Evolutionary conservation across 1,284 basidiomycete species (phyloP), one percentile per base, ranked within the genome.

Genomic region (Inonotus obliquus): DNA sequence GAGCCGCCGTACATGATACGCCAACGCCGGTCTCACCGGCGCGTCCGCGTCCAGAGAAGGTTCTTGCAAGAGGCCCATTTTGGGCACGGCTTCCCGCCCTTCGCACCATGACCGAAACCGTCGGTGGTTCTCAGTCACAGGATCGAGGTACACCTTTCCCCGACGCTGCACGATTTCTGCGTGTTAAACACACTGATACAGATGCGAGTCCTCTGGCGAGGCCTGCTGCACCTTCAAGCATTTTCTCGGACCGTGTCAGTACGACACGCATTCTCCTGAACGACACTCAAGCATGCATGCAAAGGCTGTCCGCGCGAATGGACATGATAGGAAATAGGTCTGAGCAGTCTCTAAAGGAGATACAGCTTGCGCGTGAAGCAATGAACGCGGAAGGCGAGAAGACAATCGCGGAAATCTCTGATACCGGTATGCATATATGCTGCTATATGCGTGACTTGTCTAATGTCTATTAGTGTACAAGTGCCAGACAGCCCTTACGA

Each of bases 201-300:
- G 27, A 29, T 23, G 13, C 48, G 21, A 25, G 27, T n/a, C 10
- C 48, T 49, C 23, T 21, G 4, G 41, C 17, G 14, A 45, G 21
- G 5, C 41, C 47, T 49, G 47, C 29, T 19, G 23, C 29, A 17
- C 61, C 61, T n/a, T 45, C 58, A 11, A 57, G 56, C 23, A 44
- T 37, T 10, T n/a, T 60, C 17, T 58, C 62, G 35, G 62, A 63
- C 47, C 56, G 62, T n/a, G 37, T 60, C 52, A 54, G 53, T 21
- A 54, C 62, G 25, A 63, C 62, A 1, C 62, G 62, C 19, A 49
- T 57, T 7, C 54, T 63, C 10, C 48, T 63, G 21, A 54, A 48
- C 27, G 62, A 63, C 38, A 63, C 59, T 27, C 62, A 63, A 44
- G 62, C 62, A 17, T 60, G 54, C 45, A 39, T 63, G 9, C 58